Evolutionary conservation across 176 grass and related monocot species (phyloP).

Genomic region (Carex scoparia): DNA sequence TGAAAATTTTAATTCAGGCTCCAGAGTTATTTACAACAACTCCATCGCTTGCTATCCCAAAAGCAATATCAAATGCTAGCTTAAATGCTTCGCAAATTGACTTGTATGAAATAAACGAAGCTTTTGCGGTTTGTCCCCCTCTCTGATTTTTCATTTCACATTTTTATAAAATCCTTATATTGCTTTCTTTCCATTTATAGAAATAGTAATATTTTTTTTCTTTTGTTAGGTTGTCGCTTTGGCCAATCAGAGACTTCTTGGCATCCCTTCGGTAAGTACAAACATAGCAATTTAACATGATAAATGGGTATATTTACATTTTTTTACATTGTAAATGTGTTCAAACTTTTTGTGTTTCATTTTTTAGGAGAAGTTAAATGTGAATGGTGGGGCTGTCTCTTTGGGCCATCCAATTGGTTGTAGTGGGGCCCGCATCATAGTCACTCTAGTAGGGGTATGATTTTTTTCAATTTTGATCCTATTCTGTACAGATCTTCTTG

Average conservation of each 20-base stretch:
- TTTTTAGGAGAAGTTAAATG: slow-evolving; percentile 69
- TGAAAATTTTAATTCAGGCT: slow-evolving; percentile 43
- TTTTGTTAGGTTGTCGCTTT: slow-evolving; percentile 74
- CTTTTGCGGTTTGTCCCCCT: slow-evolving; percentile 58
- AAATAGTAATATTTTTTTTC: slow-evolving; percentile 18
- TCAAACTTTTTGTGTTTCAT: neutral
- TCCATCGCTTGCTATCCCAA: slow-evolving; percentile 91
- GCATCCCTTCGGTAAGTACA: slow-evolving; percentile 63
- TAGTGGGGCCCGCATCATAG: slow-evolving; percentile 82
- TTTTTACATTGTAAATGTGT: slow-evolving; percentile 1
- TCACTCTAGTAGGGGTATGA: slow-evolving; percentile 90
- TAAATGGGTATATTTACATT: neutral
- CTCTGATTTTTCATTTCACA: neutral
- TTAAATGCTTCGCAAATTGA: slow-evolving; percentile 78
- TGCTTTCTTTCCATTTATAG: neutral
- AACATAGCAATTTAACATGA: neutral
- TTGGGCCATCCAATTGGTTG: slow-evolving; percentile 91
- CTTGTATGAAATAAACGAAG: slow-evolving; percentile 96
- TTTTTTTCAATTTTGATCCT: slow-evolving; percentile 8
- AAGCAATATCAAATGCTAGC: slow-evolving; percentile 74
- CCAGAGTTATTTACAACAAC: slow-evolving; percentile 86
- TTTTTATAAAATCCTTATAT: slow-evolving; percentile 10
- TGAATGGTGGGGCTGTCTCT: slow-evolving; percentile 88
- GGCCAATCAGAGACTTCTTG: slow-evolving; percentile 89
- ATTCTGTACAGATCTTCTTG: neutral